A percentile compares a stretch with the other conserved stretches of the same genome.
phyloP scores from a whole-genome alignment of 2,329 filamentous ascomycete species.

The Penicillium sp. region DNA sequence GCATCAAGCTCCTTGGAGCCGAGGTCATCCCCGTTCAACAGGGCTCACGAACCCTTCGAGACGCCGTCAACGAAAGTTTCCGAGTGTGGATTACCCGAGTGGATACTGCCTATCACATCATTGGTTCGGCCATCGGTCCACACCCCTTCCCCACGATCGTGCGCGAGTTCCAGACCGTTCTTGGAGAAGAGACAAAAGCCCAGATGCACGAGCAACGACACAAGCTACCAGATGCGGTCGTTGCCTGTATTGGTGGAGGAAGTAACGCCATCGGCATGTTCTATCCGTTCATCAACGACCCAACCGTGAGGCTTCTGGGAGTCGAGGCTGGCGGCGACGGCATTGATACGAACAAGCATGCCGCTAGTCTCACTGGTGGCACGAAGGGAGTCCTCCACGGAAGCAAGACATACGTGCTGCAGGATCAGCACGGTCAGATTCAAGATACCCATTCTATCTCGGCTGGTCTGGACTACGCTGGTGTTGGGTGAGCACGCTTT shows the following conservation, averaged over 20 bases:
- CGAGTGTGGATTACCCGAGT: slow-evolving; percentile 95
- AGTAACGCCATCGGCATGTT: slow-evolving; percentile 97
- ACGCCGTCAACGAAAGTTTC: slow-evolving; percentile 93
- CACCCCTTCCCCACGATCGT: slow-evolving; percentile 95
- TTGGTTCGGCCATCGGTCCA: slow-evolving; percentile 91
- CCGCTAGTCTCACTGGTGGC: slow-evolving; percentile 79
- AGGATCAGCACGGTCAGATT: slow-evolving; percentile 88
- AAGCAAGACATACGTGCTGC: slow-evolving; percentile 88
- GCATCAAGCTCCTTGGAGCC: slow-evolving; percentile 93
- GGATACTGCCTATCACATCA: slow-evolving; percentile 95
- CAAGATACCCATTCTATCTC: slow-evolving; percentile 89
- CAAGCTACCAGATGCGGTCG: slow-evolving; percentile 76
- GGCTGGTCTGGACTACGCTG: slow-evolving; percentile 91
- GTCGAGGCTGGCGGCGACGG: slow-evolving; percentile 86
- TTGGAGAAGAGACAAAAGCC: slow-evolving; percentile 85
- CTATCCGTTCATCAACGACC: slow-evolving; percentile 84
- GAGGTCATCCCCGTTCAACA: slow-evolving; percentile 91
- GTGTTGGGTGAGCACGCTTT: slow-evolving; percentile 58
- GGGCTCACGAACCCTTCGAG: slow-evolving; percentile 78
- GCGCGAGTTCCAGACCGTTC: slow-evolving; percentile 79
- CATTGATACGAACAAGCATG: slow-evolving; percentile 78
- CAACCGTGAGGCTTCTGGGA: slow-evolving; percentile 78
- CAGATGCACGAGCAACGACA: slow-evolving; percentile 77
- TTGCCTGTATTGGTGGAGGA: slow-evolving; percentile 92
- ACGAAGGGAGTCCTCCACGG: slow-evolving; percentile 90